These are phyloP conservation scores for Fusarium humuli DNA, from an alignment of 2,329 filamentous ascomycete genomes.

Conservation along the genomic window DNA sequence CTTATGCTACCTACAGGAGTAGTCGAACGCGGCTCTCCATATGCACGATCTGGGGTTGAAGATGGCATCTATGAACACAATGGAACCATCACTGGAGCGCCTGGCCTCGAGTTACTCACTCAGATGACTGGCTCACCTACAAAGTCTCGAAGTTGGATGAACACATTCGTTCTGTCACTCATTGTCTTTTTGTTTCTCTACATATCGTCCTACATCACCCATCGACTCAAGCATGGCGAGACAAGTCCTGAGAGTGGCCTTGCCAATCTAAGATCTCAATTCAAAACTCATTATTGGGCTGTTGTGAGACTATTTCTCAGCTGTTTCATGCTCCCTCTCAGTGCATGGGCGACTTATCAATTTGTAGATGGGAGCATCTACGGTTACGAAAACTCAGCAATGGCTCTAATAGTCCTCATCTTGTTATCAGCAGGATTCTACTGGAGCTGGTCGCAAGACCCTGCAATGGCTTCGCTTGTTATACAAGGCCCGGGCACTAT, in stretches of 20 bases:
- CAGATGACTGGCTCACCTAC: constrained; percentile 74
- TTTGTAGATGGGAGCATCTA: constrained; percentile 52
- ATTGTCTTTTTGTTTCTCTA: constrained; percentile 68
- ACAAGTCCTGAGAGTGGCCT: accelerated
- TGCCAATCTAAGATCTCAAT: constrained; percentile 47
- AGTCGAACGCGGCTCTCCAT: constrained; percentile 38
- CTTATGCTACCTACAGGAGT: constrained; percentile 66
- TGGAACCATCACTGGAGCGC: constrained; percentile 66
- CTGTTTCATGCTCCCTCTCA: constrained; percentile 78
- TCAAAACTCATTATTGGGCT: constrained; percentile 56
- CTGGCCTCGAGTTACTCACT: constrained; percentile 72
- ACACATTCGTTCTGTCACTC: constrained; percentile 74
- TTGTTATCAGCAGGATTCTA: constrained; percentile 42
- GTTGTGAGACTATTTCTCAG: constrained; percentile 77
- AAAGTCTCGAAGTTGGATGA: constrained; percentile 73
- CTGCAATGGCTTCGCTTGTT: constrained; percentile 12
- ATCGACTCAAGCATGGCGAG: not conserved
- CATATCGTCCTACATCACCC: constrained; percentile 62
- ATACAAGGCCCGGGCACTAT: not conserved
- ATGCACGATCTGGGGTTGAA: constrained; percentile 45
- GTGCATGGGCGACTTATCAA: constrained; percentile 79
- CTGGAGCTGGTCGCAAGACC: constrained; percentile 41
- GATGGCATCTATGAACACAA: constrained; percentile 75
- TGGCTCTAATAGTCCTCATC: constrained; percentile 35
- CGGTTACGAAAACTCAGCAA: constrained; percentile 52